These are phyloP conservation scores for Penicillium oxalicum DNA, from an alignment of 2,329 filamentous ascomycete species.

Conservation along the genomic window DNA sequence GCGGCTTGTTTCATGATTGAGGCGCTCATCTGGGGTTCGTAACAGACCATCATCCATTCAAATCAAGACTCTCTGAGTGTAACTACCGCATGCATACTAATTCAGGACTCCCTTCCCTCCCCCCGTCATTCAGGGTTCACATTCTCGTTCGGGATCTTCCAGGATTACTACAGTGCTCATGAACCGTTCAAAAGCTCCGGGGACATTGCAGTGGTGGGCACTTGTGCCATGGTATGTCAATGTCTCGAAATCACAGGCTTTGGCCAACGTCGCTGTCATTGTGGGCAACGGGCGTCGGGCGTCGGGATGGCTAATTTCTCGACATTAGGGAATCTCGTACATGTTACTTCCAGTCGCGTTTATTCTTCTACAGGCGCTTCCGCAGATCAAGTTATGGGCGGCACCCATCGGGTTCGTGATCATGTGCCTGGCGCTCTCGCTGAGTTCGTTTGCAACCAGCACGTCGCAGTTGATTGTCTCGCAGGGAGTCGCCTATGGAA, in stretches of 20 bases:
- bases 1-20: constrained; percentile 49
- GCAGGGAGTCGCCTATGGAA: constrained; percentile 28
- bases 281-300: too few species aligned
- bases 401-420: constrained; percentile 15
- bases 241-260: too few species aligned
- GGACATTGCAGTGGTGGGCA: constrained; percentile 58
- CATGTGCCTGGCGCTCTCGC: constrained; percentile 19
- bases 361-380: constrained; percentile 14
- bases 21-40: constrained; percentile 49
- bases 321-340: constrained; percentile 15
- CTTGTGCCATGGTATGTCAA: constrained; percentile 17
- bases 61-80: too few species aligned
- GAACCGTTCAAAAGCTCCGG: constrained; percentile 49
- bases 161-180: constrained; percentile 60
- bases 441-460: constrained; percentile 19
- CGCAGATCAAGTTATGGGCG: constrained; percentile 15
- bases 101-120: too few species aligned
- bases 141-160: constrained; percentile 48
- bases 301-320: too few species aligned
- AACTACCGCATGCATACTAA: too few species aligned
- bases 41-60: neutral
- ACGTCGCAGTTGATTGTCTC: constrained; percentile 18
- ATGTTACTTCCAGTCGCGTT: constrained; percentile 18
- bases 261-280: too few species aligned
- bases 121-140: constrained; percentile 9